These are phyloP conservation scores for Podosphaera xanthii DNA, from an alignment of 2,329 filamentous ascomycete species.

Conservation along the genomic window DNA sequence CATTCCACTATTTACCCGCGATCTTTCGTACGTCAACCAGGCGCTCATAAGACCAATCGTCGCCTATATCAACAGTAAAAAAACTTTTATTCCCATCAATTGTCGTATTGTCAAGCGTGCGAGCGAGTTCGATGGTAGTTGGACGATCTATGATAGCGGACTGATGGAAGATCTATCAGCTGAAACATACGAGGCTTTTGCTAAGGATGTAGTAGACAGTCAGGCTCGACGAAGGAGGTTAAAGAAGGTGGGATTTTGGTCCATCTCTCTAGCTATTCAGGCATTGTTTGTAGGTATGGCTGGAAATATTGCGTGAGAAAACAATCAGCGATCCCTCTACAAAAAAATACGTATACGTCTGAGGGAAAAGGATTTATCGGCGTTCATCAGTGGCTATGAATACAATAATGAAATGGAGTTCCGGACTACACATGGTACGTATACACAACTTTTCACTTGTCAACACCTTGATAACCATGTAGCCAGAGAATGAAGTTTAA, in stretches of 20 bases:
- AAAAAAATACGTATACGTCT: no score
- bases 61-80: conserved; percentile 89
- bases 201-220: conserved; percentile 71
- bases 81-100: conserved; percentile 84
- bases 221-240: conserved; percentile 67
- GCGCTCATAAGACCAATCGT: conserved; percentile 88
- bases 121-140: conserved; percentile 80
- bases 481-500: no score
- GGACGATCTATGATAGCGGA: conserved; percentile 84
- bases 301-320: conserved; percentile 39
- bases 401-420: no score
- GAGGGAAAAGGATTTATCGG: no score
- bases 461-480: no score
- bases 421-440: no score
- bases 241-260: conserved; percentile 95
- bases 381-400: no score
- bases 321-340: conserved; percentile 7
- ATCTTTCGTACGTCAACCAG: conserved; percentile 90
- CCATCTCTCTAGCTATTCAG: conserved; percentile 73
- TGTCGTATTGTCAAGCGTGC: conserved; percentile 82
- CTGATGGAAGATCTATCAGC: conserved; percentile 83
- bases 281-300: conserved; percentile 89
- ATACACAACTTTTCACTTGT: no score
- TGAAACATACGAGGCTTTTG: conserved; percentile 89
- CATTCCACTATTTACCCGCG: conserved; percentile 76